phyloP scores from a whole-genome alignment of 1,284 basidiomycete genomes.

The Moesziomyces parantarcticus region DNA sequence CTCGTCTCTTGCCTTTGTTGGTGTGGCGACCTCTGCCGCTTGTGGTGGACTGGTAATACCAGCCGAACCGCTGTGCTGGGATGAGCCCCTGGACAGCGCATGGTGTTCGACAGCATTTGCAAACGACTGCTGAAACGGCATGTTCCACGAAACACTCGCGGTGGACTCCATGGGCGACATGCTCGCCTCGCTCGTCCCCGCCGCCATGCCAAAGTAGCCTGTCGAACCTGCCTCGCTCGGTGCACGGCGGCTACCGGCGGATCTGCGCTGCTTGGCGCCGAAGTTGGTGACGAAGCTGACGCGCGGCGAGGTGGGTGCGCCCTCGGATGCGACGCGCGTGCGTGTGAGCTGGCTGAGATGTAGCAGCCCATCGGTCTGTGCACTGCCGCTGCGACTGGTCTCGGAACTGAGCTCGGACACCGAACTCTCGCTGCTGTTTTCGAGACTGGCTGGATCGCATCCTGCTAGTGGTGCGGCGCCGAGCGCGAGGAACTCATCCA shows the following conservation, averaged over 20 bases:
- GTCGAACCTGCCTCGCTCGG: constrained; percentile 22
- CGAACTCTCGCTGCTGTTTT: constrained; percentile 26
- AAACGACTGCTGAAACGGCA: constrained; percentile 32
- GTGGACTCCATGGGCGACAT: constrained; percentile 29
- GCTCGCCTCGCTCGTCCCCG: constrained; percentile 24
- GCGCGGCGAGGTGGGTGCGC: constrained; percentile 8
- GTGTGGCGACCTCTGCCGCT: constrained; percentile 1
- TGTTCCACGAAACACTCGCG: constrained; percentile 21
- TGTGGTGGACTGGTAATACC: too few relatives aligned
- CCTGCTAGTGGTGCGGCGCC: constrained; percentile 8
- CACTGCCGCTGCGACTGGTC: constrained; percentile 19
- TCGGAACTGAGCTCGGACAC: constrained; percentile 25
- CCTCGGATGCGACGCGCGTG: constrained; percentile 11
- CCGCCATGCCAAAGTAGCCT: constrained; percentile 25
- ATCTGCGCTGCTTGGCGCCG: constrained; percentile 24
- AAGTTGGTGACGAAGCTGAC: constrained; percentile 40
- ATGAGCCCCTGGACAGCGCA: constrained; percentile 8
- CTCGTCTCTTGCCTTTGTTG: constrained; percentile 1
- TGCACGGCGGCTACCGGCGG: constrained; percentile 20
- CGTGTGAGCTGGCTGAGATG: constrained; percentile 23
- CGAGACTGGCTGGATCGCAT: constrained; percentile 11
- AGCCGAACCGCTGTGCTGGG: constrained; percentile 13
- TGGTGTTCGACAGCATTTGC: constrained; percentile 24
- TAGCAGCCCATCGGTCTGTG: constrained; percentile 17
- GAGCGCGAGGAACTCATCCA: constrained; percentile 12